Evolutionary conservation across 371 early-diverging fungal genomes (phyloP), one percentile per base, ranked within the genome.

Genomic region (Saksenaea vasiformis): DNA sequence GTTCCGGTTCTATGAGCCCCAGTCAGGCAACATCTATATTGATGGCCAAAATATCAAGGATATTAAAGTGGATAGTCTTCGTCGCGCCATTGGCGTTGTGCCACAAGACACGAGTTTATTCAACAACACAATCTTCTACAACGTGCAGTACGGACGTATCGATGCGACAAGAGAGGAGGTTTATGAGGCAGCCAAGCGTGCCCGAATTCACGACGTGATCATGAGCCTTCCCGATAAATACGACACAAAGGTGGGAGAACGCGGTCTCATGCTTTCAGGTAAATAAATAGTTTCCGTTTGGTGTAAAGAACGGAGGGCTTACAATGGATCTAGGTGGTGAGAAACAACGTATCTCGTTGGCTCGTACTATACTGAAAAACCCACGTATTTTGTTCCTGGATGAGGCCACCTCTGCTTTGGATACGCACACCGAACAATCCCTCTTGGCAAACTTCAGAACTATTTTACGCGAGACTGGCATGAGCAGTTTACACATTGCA

Each of bases 361-460:
- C 67, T 8, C 56, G 66, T 57, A 90, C 95, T 1, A 85, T 96
- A 36, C 81, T 97, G 31, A 93, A 91, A 64, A 82, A 87, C 51
- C 83, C 94, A 7, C 85, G 87, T 3, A 91, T 96, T 34, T 62
- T 93, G 61, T 86, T 96, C 66, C 86, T 97, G 71, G 97, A 96
- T 72, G 97, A 97, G 69, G 92, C 96, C 15, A 98, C 99, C 1
- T 94, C 97, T 0, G 93, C 98, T 1, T 75, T 98, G 17, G 98
- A 98, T 67, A 85, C 87, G 1, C 85, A 86, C 37, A 97, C 99
- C 1, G 98, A 98, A 72, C 87, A 89, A 58, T 80, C 89, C 0
- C 76, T 98, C 47, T 86, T 94, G 71, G 70, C 76, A 8, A 91
- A 91, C 53, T 91, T 97, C 60, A 79, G 87, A 54, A 80, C 84